Percentiles rank a stretch among this genome's conserved stretches.
Evolutionary conservation across 1,139 yeast species (phyloP).

Genomic region (Casaregolazyma suthepensis): DNA sequence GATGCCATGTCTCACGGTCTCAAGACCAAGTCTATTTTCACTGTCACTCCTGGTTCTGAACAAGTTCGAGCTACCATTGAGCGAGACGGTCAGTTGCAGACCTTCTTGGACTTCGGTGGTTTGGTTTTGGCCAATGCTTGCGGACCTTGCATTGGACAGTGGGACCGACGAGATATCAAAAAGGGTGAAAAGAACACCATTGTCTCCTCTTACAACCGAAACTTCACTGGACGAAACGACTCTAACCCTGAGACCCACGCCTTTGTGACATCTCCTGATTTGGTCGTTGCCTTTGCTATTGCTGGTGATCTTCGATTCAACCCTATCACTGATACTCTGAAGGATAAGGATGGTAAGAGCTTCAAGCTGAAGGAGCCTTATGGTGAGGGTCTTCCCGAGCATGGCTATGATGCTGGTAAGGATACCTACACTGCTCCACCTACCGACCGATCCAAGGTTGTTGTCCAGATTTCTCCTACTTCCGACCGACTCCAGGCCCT

Average conservation of each 20-base stretch:
- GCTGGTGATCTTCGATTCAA: conserved; percentile 87
- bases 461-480: conserved; percentile 73
- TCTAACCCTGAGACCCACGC: conserved; percentile 97
- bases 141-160: conserved; percentile 99
- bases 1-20: conserved; percentile 84
- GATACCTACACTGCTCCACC: conserved; percentile 99
- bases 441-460: conserved; percentile 67
- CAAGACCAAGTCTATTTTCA: conserved; percentile 86
- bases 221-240: conserved; percentile 94
- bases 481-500: conserved; percentile 86
- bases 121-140: conserved; percentile 93
- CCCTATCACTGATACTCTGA: conserved; percentile 74
- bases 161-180: conserved; percentile 62
- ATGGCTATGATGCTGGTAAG: conserved; percentile 89
- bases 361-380: conserved; percentile 77
- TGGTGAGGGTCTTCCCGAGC: conserved; percentile 78
- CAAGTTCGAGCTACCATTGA: conserved; percentile 96
- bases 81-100: conserved; percentile 80
- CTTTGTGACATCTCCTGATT: conserved; percentile 92
- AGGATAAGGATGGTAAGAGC: conserved; percentile 54
- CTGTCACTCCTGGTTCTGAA: conserved; percentile 98
- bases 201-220: conserved; percentile 93
- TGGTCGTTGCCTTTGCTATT: conserved; percentile 94
- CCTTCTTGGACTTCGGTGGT: conserved; percentile 82
- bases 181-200: conserved; percentile 92